Evolutionary conservation across 495 filamentous ascomycete species (phyloP), one percentile per base, ranked within the genome.

Genomic region (Hypoxylon lenormandii): DNA sequence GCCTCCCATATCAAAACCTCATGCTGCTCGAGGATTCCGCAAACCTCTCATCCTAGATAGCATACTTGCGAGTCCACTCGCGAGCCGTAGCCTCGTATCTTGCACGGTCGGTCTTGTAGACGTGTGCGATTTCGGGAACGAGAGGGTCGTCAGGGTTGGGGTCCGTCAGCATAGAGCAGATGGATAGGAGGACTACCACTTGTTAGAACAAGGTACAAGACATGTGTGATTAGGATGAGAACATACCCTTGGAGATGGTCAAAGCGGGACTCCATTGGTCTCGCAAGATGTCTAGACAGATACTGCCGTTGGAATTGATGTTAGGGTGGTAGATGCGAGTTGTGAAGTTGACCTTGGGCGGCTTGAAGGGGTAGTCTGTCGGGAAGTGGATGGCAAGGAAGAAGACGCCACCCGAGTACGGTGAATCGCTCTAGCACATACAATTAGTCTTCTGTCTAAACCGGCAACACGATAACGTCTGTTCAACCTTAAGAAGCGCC

Each of bases 341-440:
- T 65, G 92, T 97, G 87, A 98, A 98, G 89, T 97, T 97, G 82
- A 98, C 95, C 87, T 98, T 98, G 56, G 95, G 95, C 40, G 95
- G 96, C 88, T 98, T 98, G 88, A 98, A 98, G 4, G 95, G 95
- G 81, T 98, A 98, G 85, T 98, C 95, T 84, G 95, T 98, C 67
- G 95, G 95, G 87, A 98, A 98, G 83, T 97, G 92, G 75, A 98
- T 98, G 61, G 90, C 87, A 54, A 98, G 85, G 88, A 98, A 98
- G 87, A 98, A 98, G 69, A 98, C 94, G 72, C 95, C 95, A 74
- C 93, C 91, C 15, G 92, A 91, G 85, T 98, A 98, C 80, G 95
- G 95, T 64, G 92, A 96, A 81, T 98, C 95, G 79, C 89, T 85
- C 92, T 92, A 70, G 72, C 66, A 60, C 53, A 50, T 37, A 50